Percentiles rank a stretch among this genome's conserved stretches.
phyloP scores from a whole-genome alignment of 2,329 filamentous ascomycete species.

The Chrysoporthe austroafricana region DNA sequence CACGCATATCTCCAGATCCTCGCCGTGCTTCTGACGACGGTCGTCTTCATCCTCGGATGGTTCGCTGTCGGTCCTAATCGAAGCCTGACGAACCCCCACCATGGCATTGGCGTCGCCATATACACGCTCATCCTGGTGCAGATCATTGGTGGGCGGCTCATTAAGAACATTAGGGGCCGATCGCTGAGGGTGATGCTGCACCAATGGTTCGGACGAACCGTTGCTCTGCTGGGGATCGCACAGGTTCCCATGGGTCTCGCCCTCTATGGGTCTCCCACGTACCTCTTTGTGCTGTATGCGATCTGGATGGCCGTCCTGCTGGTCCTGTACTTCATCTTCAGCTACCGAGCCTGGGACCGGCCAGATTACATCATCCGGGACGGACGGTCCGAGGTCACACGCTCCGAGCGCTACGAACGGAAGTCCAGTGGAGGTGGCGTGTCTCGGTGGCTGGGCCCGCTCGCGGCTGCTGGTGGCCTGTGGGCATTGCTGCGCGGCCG shows the following conservation, averaged over 20 bases:
- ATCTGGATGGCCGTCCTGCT: slow-evolving; percentile 76
- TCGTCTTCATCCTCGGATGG: slow-evolving; percentile 75
- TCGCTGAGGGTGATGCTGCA: slow-evolving; percentile 70
- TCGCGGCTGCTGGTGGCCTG: slow-evolving; percentile 56
- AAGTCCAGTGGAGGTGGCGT: slow-evolving; percentile 38
- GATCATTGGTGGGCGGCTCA: slow-evolving; percentile 68
- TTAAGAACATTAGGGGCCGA: slow-evolving; percentile 55
- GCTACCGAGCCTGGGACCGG: slow-evolving; percentile 66
- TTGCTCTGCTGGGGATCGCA: slow-evolving; percentile 79
- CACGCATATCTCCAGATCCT: slow-evolving; percentile 78
- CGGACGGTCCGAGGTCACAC: slow-evolving; percentile 57
- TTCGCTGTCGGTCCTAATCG: slow-evolving; percentile 76
- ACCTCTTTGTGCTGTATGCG: slow-evolving; percentile 83
- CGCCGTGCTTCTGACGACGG: slow-evolving; percentile 68
- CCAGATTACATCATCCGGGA: slow-evolving; percentile 60
- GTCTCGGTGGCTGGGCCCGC: slow-evolving; percentile 54
- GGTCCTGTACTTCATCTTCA: slow-evolving; percentile 77
- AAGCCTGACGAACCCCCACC: slow-evolving; percentile 79
- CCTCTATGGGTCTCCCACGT: slow-evolving; percentile 86
- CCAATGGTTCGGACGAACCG: slow-evolving; percentile 80
- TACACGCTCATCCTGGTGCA: slow-evolving; percentile 75
- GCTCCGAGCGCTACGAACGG: slow-evolving; percentile 45
- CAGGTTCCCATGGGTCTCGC: slow-evolving; percentile 90
- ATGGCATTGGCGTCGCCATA: slow-evolving; percentile 80
- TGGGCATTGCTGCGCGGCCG: slow-evolving; percentile 51